Evolutionary conservation across 805 yeast genomes (phyloP), one percentile per base, ranked within the genome.

Genomic region (Starmerella stigmatis): DNA sequence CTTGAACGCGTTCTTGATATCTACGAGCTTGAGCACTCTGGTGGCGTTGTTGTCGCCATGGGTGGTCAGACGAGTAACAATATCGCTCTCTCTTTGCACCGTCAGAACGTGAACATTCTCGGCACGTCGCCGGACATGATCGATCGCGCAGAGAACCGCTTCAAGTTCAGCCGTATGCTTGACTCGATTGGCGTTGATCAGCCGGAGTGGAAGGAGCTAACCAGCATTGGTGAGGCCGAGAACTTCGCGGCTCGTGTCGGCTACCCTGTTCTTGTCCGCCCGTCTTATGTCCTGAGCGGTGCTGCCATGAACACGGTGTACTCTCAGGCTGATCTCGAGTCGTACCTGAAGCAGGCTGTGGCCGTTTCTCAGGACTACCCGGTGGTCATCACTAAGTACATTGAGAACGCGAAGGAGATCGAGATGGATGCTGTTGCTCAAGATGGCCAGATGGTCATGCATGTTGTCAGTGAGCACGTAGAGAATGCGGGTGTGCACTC

Each of bases 401-500:
- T 92, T 59, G 96, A 89, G 70, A 81, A 85, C 53, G 96, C 97
- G 35, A 85, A 89, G 71, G 98, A 89, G 70, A 89, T 89, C 60
- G 98, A 89, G 68, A 88, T 89, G 92, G 98, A 89, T 64, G 97
- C 96, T 40, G 97, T 89, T 60, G 97, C 98, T 33, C 76, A 76
- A 64, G 84, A 89, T 60, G 98, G 98, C 66, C 78, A 86, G 65
- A 73, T 89, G 68, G 75, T 92, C 57, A 85, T 89, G 86, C 97
- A 89, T 64, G 97, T 86, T 62, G 96, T 89, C 48, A 86, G 96
- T 45, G 97, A 92, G 68, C 98, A 89, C 64, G 96, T 92, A 55
- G 98, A 89, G 70, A 89, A 89, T 62, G 98, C 98, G 22, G 98
- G 98, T 76, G 96, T 89, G 35, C 98, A 89, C 68, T 89, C 97